Evolutionary conservation across 495 filamentous ascomycete species (phyloP).

Genomic region (Durotheca rogersii): DNA sequence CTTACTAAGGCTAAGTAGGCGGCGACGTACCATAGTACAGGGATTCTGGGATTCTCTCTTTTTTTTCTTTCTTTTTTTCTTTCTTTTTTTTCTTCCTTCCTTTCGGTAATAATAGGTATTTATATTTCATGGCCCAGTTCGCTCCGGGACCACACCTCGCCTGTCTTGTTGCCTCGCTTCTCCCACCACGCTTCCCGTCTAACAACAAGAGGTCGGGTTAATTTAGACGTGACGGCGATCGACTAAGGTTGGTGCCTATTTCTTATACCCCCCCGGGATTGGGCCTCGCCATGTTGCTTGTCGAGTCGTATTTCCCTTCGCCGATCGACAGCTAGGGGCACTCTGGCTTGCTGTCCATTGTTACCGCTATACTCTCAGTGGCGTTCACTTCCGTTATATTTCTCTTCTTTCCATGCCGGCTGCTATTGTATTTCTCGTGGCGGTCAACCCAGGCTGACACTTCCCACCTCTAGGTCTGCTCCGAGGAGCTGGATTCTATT

Average conservation of each 20-base stretch:
- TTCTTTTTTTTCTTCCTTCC: conserved; percentile 1
- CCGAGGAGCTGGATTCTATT: background rate
- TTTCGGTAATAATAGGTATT: conserved; percentile 24
- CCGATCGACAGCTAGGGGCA: no score
- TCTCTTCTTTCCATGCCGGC: no score
- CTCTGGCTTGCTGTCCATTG: no score
- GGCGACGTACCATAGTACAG: background rate
- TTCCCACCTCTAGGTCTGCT: background rate
- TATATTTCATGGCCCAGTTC: conserved; percentile 5
- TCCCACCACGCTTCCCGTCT: background rate
- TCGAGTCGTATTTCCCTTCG: no score
- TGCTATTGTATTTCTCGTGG: no score
- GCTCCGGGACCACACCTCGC: background rate
- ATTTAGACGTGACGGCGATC: conserved; percentile 28
- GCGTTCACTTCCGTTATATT: no score
- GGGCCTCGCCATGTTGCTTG: no score
- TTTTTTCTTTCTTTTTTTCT: background rate
- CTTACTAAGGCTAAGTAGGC: background rate
- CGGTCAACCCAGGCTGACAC: background rate
- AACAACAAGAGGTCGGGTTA: conserved; percentile 5
- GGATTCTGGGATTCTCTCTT: background rate
- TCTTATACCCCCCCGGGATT: no score
- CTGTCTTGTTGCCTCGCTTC: conserved; percentile 9
- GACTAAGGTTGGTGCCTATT: background rate
- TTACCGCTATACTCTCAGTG: no score